Evolutionary conservation across 2,329 filamentous ascomycete genomes (phyloP).

Genomic region (Monosporascus ibericus): DNA sequence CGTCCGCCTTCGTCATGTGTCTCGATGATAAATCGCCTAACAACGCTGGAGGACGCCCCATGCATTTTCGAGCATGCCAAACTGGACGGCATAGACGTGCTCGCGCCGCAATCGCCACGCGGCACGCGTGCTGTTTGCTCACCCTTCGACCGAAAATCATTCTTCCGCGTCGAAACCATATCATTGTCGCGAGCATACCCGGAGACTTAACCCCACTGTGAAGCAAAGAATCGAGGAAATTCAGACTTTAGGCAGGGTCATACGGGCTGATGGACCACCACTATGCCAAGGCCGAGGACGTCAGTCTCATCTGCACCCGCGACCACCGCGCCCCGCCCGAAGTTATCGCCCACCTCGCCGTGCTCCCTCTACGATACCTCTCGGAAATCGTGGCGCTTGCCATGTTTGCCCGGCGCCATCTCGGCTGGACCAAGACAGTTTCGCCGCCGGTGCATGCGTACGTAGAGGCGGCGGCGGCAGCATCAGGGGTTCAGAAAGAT

Average conservation of each 20-base stretch:
- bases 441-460: slow-evolving; percentile 5
- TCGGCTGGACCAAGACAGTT: slow-evolving; percentile 12
- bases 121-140: neutral
- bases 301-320: slow-evolving; percentile 5
- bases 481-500: neutral
- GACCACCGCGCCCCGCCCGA: slow-evolving; percentile 3
- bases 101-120: slow-evolving; percentile 7
- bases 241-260: neutral
- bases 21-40: slow-evolving; percentile 10
- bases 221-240: slow-evolving; percentile 2
- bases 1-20: slow-evolving; percentile 9
- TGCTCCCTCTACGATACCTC: slow-evolving; percentile 6
- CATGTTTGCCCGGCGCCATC: slow-evolving; percentile 4
- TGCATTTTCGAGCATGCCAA: slow-evolving; percentile 13
- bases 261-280: slow-evolving; percentile 6
- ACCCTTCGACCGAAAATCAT: neutral
- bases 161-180: neutral
- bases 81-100: slow-evolving; percentile 10
- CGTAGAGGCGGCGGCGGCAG: slow-evolving; percentile 3
- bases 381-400: slow-evolving; percentile 10
- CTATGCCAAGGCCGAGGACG: neutral
- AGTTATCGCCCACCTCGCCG: slow-evolving; percentile 7
- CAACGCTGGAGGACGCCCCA: slow-evolving; percentile 3
- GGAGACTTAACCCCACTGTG: neutral
- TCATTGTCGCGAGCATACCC: neutral